A percentile compares a stretch with the other conserved stretches of the same genome.
phyloP scores from a whole-genome alignment of 1,284 basidiomycete species.

The Puccinia coronata region DNA sequence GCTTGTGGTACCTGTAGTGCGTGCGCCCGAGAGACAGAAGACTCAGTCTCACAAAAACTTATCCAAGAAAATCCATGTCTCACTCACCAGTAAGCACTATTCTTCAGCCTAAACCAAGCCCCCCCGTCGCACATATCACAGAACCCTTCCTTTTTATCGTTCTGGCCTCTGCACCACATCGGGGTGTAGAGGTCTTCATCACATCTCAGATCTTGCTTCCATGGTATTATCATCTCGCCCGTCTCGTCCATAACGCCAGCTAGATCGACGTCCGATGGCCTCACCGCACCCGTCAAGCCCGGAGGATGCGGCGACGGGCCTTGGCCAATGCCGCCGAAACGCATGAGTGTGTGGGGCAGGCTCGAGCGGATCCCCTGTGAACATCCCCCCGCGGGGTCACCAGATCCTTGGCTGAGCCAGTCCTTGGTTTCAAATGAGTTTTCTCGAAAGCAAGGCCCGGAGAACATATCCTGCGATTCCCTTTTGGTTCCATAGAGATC shows the following conservation, averaged over 20 bases:
- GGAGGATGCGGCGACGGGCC: conserved; percentile 40
- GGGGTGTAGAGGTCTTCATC: conserved; percentile 48
- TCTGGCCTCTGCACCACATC: conserved; percentile 49
- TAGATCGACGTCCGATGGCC: conserved; percentile 15
- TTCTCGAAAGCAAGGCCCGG: not conserved
- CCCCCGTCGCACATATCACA: conserved; percentile 49
- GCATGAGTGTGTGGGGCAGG: not conserved
- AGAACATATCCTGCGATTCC: not conserved
- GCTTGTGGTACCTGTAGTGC: conserved; percentile 49
- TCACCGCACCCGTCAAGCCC: conserved; percentile 19
- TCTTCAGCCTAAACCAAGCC: conserved; percentile 47
- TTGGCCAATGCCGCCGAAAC: conserved; percentile 42
- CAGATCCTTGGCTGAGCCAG: not conserved
- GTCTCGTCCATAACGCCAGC: conserved; percentile 12
- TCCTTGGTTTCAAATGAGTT: not conserved
- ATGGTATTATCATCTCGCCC: conserved; percentile 39
- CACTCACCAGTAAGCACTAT: conserved; percentile 48
- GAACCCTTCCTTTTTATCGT: conserved; percentile 49
- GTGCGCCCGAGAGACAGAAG: too few species aligned
- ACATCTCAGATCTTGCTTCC: conserved; percentile 46
- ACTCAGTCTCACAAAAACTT: too few species aligned
- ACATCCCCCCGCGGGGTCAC: not conserved
- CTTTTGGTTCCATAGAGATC: not conserved
- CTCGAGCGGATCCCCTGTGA: not conserved
- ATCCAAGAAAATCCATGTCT: not conserved